Evolutionary conservation across 2,329 filamentous ascomycete genomes (phyloP).

Genomic region (Hypomyces perniciosus): DNA sequence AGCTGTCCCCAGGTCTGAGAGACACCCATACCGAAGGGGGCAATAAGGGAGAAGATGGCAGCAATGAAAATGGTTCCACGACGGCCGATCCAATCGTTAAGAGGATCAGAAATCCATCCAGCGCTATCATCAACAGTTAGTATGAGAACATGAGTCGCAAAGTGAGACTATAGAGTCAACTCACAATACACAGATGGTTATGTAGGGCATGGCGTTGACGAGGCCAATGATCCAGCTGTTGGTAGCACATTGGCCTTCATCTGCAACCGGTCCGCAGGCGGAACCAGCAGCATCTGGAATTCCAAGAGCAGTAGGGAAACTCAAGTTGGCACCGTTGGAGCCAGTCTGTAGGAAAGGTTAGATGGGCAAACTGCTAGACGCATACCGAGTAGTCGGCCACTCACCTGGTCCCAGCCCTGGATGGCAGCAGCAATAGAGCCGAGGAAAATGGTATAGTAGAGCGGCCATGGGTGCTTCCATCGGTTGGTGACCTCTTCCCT

Average conservation of each 20-base stretch:
- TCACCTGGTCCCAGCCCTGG: constrained; percentile 40
- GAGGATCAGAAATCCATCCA: constrained; percentile 56
- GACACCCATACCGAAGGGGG: constrained; percentile 55
- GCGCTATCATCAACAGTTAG: constrained; percentile 31
- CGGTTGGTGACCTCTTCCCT: constrained; percentile 40
- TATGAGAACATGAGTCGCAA: background rate
- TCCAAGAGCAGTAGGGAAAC: constrained; percentile 39
- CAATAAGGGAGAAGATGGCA: constrained; percentile 55
- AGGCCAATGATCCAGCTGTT: constrained; percentile 58
- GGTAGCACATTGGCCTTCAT: constrained; percentile 32
- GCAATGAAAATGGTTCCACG: constrained; percentile 59
- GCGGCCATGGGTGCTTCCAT: constrained; percentile 42
- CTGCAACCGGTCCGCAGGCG: constrained; percentile 26
- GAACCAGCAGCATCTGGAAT: constrained; percentile 30
- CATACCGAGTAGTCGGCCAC: background rate
- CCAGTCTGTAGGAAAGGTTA: constrained; percentile 27
- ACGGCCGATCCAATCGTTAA: constrained; percentile 53
- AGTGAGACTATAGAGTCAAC: constrained; percentile 12
- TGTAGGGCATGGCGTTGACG: constrained; percentile 46
- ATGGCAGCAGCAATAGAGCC: constrained; percentile 50
- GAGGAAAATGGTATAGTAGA: constrained; percentile 43
- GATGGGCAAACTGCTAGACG: background rate
- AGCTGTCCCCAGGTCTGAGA: constrained; percentile 55
- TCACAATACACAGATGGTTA: constrained; percentile 38
- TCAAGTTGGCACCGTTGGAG: constrained; percentile 43